Evolutionary conservation across 2,329 filamentous ascomycete genomes (phyloP), one percentile per base, ranked within the genome.

Genomic region (Penicillium sp.): DNA sequence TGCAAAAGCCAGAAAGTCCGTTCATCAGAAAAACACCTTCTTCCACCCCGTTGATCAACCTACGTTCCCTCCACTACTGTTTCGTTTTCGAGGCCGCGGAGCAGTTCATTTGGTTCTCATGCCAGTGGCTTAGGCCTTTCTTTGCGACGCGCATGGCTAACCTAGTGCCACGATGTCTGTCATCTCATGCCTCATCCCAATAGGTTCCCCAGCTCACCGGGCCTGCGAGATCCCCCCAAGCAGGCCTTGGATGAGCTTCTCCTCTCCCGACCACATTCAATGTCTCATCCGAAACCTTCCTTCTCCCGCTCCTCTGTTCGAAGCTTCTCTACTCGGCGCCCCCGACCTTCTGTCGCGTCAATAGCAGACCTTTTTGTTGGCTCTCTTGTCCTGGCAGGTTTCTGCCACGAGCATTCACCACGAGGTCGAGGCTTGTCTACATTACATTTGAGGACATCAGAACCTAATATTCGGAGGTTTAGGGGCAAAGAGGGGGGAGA

Each of bases 131-230:
- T 58, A 55, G 57, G 57, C 53, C 48, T 48, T 59, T 50, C 33
- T 57, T 43, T 56, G 58, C 63, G 68, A 71, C 57, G 72, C 71
- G 69, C 66, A 67, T 60, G 65, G 67, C 60, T 72, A 62, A 69
- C 57, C 65, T 58, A 62, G 73, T 75, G 74, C 75, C 82, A 85
- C 78, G 65, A 87, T 87, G 85, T 80, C 75, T 77, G 77, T 72
- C 76, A 69, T 81, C 82, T 82, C 83, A 87, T 88, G 85, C 84
- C 82, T 82, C 76, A 80, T 76, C 72, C 81, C 77, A 79, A 78
- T 75, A 77, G 76, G 75, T 77, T 80, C 73, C 76, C 80, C 71
- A 77, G 79, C 78, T 77, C 75, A 67, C 69, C 73, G 64, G 71
- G 74, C 72, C 75, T 75, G 74, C 75, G 77, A 71, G 69, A 76